These are phyloP conservation scores for Colletotrichum zoysiae DNA, from an alignment of 2,329 filamentous ascomycete genomes.

Conservation along the genomic window DNA sequence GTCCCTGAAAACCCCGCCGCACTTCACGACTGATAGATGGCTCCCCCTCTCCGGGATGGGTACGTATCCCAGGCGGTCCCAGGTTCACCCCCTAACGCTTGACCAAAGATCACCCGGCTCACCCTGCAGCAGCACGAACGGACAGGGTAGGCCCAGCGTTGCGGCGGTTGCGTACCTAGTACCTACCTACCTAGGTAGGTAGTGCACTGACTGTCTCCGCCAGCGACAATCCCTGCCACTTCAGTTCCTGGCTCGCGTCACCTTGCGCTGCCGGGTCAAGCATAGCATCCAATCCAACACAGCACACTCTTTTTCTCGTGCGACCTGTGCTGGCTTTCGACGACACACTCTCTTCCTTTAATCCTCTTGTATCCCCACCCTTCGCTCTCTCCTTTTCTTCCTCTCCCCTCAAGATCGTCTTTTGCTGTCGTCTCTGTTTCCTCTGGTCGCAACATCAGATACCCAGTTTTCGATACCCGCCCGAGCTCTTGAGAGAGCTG, in stretches of 20 bases:
- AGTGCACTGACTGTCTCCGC: conserved; percentile 15
- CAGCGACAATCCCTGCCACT: conserved; percentile 31
- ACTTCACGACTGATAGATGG: conserved; percentile 14
- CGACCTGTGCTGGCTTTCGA: conserved; percentile 30
- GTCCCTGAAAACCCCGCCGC: not conserved
- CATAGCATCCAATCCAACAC: conserved; percentile 33
- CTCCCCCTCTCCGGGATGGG: not conserved
- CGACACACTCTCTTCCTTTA: conserved; percentile 33
- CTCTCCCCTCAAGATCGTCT: not conserved
- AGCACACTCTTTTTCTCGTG: conserved; percentile 31
- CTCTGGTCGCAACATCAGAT: conserved; percentile 18
- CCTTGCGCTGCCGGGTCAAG: conserved; percentile 30
- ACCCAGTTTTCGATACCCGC: conserved; percentile 27
- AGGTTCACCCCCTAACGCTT: conserved; percentile 32
- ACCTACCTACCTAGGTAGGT: no score
- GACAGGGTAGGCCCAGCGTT: not conserved
- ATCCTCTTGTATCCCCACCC: conserved; percentile 1
- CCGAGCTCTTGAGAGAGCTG: conserved; percentile 19
- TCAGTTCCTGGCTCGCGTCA: conserved; percentile 37
- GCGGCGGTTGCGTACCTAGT: conserved; percentile 28
- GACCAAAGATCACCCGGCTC: conserved; percentile 12
- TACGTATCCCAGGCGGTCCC: conserved; percentile 13
- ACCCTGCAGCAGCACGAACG: conserved; percentile 13
- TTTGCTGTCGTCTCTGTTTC: not conserved
- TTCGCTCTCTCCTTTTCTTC: not conserved